These are phyloP conservation scores for Huntiella decipiens DNA, from an alignment of 2,329 filamentous ascomycete genomes.

Conservation along the genomic window DNA sequence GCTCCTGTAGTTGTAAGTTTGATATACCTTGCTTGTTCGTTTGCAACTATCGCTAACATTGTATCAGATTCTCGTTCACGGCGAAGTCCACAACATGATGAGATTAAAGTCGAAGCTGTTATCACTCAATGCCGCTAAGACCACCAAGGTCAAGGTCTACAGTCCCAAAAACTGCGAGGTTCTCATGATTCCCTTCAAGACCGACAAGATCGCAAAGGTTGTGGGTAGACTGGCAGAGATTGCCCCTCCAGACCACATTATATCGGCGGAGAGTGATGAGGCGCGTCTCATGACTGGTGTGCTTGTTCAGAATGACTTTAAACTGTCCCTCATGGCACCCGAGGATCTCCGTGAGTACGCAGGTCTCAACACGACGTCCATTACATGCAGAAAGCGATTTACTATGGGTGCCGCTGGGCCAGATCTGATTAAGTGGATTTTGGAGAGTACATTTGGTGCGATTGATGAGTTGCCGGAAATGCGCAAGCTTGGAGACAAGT, in stretches of 20 bases:
- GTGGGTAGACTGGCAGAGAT: slow-evolving; percentile 82
- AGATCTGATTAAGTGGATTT: slow-evolving; percentile 80
- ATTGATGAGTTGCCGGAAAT: slow-evolving; percentile 50
- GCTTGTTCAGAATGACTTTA: slow-evolving; percentile 93
- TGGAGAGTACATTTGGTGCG: slow-evolving; percentile 83
- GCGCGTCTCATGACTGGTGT: slow-evolving; percentile 59
- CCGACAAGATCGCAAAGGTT: slow-evolving; percentile 89
- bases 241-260: slow-evolving; percentile 38
- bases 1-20: slow-evolving; percentile 76
- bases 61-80: slow-evolving; percentile 57
- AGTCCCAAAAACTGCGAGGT: slow-evolving; percentile 91
- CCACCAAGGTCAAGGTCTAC: slow-evolving; percentile 73
- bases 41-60: neutral
- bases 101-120: slow-evolving; percentile 85
- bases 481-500: slow-evolving; percentile 21
- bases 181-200: slow-evolving; percentile 82
- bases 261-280: slow-evolving; percentile 17
- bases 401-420: slow-evolving; percentile 74
- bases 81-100: slow-evolving; percentile 97
- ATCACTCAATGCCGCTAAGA: slow-evolving; percentile 70
- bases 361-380: slow-evolving; percentile 86
- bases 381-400: slow-evolving; percentile 79
- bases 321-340: slow-evolving; percentile 88
- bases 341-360: slow-evolving; percentile 93
- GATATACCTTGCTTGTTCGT: neutral